Conservation (phyloP, 2,329 filamentous ascomycete genomes). For the Gnomoniopsis sp. region DNA sequence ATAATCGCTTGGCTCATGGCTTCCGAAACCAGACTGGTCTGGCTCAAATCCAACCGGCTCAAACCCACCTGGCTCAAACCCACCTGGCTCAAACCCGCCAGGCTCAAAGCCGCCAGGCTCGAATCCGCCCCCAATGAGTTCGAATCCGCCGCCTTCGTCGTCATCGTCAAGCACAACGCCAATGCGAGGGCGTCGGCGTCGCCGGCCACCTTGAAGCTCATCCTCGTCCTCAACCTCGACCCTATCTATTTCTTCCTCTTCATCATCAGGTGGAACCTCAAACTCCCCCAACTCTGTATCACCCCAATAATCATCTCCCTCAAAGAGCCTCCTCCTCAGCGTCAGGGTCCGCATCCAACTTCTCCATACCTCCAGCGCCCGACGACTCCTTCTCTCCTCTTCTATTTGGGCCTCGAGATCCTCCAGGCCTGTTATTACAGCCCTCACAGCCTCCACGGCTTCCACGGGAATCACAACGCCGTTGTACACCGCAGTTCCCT, state of each 20-base stretch:
- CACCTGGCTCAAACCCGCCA: not conserved
- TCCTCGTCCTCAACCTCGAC: slow-evolving; percentile 23
- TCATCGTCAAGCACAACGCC: not conserved
- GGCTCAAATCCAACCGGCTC: slow-evolving; percentile 7
- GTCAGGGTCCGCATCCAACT: slow-evolving; percentile 75
- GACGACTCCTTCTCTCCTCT: slow-evolving; percentile 57
- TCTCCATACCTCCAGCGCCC: slow-evolving; percentile 67
- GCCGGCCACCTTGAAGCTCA: slow-evolving; percentile 16
- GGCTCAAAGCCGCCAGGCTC: slow-evolving; percentile 4
- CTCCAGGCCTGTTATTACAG: slow-evolving; percentile 64
- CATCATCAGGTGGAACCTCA: slow-evolving; percentile 29
- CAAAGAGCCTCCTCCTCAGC: slow-evolving; percentile 67
- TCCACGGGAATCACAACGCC: slow-evolving; percentile 76
- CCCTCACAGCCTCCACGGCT: slow-evolving; percentile 67
- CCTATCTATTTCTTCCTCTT: slow-evolving; percentile 40
- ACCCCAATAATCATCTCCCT: slow-evolving; percentile 23
- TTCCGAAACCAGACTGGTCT: not conserved
- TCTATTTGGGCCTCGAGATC: slow-evolving; percentile 63
- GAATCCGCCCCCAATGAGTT: not conserved
- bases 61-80: not conserved
- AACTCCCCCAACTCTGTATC: slow-evolving; percentile 2
- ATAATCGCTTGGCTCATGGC: slow-evolving; percentile 17
- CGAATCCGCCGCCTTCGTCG: not conserved
- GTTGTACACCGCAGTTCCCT: slow-evolving; percentile 77
- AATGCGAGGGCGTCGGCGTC: slow-evolving; percentile 17